Evolutionary conservation across 805 yeast species (phyloP).

Genomic region (Pichia eremophila): DNA sequence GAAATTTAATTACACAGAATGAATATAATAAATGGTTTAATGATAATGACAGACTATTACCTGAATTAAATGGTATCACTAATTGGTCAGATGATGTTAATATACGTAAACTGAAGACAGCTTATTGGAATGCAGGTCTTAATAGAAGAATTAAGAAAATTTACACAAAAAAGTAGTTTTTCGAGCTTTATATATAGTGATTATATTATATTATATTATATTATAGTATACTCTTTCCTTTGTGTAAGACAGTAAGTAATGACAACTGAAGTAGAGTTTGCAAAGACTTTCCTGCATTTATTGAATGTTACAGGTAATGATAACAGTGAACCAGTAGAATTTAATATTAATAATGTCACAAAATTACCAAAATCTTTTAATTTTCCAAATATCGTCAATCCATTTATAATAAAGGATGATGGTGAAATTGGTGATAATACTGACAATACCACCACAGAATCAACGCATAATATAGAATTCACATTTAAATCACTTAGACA

Average conservation of each 20-base stretch:
- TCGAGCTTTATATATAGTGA: too few relatives aligned
- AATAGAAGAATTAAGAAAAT: constrained; percentile 23
- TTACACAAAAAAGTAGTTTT: not conserved
- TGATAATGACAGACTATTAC: constrained; percentile 22
- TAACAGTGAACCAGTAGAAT: not conserved
- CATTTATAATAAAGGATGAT: not conserved
- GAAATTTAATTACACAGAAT: constrained; percentile 44
- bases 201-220: too few relatives aligned
- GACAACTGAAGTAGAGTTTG: constrained; percentile 36
- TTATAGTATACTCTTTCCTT: not conserved
- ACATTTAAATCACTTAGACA: constrained; percentile 58
- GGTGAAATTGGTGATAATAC: not conserved
- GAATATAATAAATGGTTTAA: constrained; percentile 40
- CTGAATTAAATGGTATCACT: not conserved
- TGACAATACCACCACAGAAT: too few relatives aligned
- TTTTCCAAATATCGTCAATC: constrained; percentile 4
- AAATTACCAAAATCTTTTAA: constrained; percentile 1
- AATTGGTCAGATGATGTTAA: not conserved
- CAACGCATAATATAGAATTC: not conserved
- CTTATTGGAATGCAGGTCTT: constrained; percentile 28
- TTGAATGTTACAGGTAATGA: not conserved
- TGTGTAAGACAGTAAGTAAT: not conserved
- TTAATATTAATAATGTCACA: not conserved
- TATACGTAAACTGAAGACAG: constrained; percentile 14
- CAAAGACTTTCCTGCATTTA: constrained; percentile 26